Conservation (phyloP, 306 rosid genomes). For the peach (Prunus persica) region Prunus_persica_NCBIv2 NC_034014.1:29683501-29684000, state of each 20-base stretch:
- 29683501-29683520: conserved; percentile 3
- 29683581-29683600: not conserved
- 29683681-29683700: conserved; percentile 3
- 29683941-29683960: conserved; percentile 47
- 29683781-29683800: conserved; percentile 8
- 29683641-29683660: conserved; percentile 16
- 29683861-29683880: conserved; percentile 45
- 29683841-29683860: not conserved
- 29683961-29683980: conserved; percentile 63
- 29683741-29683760: conserved; percentile 30
- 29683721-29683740: not conserved
- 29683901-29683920: conserved; percentile 75
- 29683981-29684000: conserved; percentile 80
- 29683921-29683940: conserved; percentile 69
- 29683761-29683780: conserved; percentile 20
- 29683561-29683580: not conserved
- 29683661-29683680: conserved; percentile 5
- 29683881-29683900: conserved; percentile 58
- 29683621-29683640: conserved; percentile 29
- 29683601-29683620: not conserved
- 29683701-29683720: conserved; percentile 16
- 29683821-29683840: not conserved
- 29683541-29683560: not conserved
- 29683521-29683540: not conserved
- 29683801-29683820: not conserved